Evolutionary conservation across 2,329 filamentous ascomycete genomes (phyloP), one percentile per base, ranked within the genome.

Genomic region (Ilyonectria destructans): DNA sequence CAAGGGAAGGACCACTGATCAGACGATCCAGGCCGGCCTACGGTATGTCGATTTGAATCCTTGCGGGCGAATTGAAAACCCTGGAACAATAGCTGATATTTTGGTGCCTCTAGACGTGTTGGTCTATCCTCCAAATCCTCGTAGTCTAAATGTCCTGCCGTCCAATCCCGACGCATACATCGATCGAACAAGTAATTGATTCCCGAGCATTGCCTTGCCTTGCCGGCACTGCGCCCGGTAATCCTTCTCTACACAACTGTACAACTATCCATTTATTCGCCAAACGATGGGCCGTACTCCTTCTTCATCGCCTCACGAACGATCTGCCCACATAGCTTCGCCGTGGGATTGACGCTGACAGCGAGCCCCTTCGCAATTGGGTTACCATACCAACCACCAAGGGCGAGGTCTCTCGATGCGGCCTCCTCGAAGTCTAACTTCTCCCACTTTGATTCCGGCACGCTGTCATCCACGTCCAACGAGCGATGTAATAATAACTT

Each of bases 301-400:
- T 89, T 91, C 82, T 86, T 90, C 89, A 92, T 90, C 56, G 90
- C 90, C 80, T 92, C 89, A 57, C 88, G 86, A 43, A 93, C 90
- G 77, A 92, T 92, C 74, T 91, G 86, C 2, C 90, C 91, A 75
- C 91, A 93, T 49, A 92, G 81, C 81, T 92, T 92, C 2, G 91
- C 90, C 17, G 89, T 91, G 26, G 91, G 90, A 77, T 92, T 93
- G 31, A 88, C 88, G 77, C 85, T 87, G 58, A 92, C 90, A 6
- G 89, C 90, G 70, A 92, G 80, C 5, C 85, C 87, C 76, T 89
- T 91, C 21, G 90, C 90, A 69, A 92, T 85, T 62, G 90, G 88
- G 70, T 90, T 92, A 35, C 90, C 91, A 74, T 89, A 91, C 65
- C 88, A 84, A 17, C 90, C 90, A 33, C 90, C 91, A 68, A 88